phyloP scores from a whole-genome alignment of 768 basidiomycete species.

The Rhizopogon vesiculosus region DNA sequence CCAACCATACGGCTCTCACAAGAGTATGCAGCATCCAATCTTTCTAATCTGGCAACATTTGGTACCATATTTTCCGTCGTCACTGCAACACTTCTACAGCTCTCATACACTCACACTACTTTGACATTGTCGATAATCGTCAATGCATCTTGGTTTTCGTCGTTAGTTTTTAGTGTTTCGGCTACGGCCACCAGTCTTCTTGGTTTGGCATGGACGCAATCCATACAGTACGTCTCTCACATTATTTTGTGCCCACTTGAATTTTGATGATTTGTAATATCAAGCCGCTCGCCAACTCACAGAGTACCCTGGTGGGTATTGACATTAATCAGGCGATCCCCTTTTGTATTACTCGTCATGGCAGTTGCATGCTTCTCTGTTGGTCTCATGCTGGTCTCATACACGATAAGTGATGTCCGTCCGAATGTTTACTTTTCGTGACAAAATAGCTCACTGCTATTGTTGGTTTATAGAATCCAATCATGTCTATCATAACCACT shows the following conservation, averaged over 20 bases:
- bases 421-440: slow-evolving; percentile 13
- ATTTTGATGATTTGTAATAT: slow-evolving; percentile 15
- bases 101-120: slow-evolving; percentile 28
- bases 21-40: slow-evolving; percentile 34
- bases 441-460: slow-evolving; percentile 4
- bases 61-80: slow-evolving; percentile 42
- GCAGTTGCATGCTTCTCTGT: slow-evolving; percentile 81
- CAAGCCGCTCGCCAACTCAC: slow-evolving; percentile 48
- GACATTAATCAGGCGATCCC: slow-evolving; percentile 84
- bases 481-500: slow-evolving; percentile 71
- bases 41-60: slow-evolving; percentile 39
- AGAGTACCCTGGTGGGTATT: slow-evolving; percentile 58
- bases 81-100: slow-evolving; percentile 37
- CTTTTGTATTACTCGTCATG: slow-evolving; percentile 76
- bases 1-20: slow-evolving; percentile 40
- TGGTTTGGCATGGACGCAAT: slow-evolving; percentile 40
- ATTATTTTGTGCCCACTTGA: neutral
- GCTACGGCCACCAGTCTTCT: slow-evolving; percentile 39
- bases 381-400: slow-evolving; percentile 72
- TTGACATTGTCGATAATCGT: slow-evolving; percentile 26
- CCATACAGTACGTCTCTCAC: slow-evolving; percentile 35
- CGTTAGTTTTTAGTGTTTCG: slow-evolving; percentile 40
- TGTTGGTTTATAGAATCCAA: slow-evolving; percentile 35
- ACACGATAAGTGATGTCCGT: slow-evolving; percentile 63
- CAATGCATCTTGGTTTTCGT: slow-evolving; percentile 41